phyloP scores from a whole-genome alignment of 768 basidiomycete species.

The Psilocybe subaeruginosa region DNA sequence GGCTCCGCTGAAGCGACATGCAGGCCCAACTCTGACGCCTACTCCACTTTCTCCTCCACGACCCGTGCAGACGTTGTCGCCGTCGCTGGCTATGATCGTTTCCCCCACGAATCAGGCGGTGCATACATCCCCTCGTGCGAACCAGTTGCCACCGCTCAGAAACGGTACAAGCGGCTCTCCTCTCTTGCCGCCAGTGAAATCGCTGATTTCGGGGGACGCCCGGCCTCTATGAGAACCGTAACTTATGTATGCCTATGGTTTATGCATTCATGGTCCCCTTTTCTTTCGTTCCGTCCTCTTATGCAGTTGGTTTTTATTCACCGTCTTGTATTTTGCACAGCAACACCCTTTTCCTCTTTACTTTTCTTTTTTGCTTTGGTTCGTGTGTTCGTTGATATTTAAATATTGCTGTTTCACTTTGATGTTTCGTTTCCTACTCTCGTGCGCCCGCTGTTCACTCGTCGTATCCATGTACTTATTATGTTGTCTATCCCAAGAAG shows the following conservation, averaged over 20 bases:
- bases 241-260: background rate
- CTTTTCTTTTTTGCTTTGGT: background rate
- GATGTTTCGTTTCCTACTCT: background rate
- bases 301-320: background rate
- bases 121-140: conserved; percentile 36
- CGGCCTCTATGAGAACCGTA: conserved; percentile 8
- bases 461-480: background rate
- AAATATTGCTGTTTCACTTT: background rate
- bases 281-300: background rate
- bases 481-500: background rate
- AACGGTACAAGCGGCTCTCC: conserved; percentile 26
- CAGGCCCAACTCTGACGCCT: conserved; percentile 32
- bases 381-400: background rate
- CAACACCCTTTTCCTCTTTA: background rate
- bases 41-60: conserved; percentile 34
- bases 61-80: conserved; percentile 54
- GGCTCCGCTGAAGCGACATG: conserved; percentile 37
- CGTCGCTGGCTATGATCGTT: conserved; percentile 65
- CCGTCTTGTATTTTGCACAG: background rate
- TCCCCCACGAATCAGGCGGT: conserved; percentile 53
- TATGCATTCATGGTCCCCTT: background rate
- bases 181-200: conserved; percentile 25
- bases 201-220: conserved; percentile 24
- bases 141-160: conserved; percentile 34
- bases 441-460: background rate